Base-by-base conservation (phyloP, 2,329 filamentous ascomycete genomes). In the Calycina marina region DNA sequence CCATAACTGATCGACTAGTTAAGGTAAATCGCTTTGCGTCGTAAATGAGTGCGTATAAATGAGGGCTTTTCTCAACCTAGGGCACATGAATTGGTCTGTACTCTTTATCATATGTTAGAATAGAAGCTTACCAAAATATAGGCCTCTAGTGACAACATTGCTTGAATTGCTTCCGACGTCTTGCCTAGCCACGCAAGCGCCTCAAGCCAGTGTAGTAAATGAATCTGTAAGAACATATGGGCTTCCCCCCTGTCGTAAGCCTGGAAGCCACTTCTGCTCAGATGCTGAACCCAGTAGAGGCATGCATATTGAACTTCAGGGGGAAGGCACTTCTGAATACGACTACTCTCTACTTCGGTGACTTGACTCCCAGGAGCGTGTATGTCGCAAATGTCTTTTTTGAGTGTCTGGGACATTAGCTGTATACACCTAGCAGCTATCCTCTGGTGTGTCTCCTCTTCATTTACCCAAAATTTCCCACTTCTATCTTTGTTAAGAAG, bases 401-500 rank as follows among this genome's bases (percentile, higher is more conserved):
- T 45, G 11, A 57, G 44, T 22, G 40, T 37, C 5, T 17, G 17
- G 18, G 47, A 53, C 44, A 56, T 50, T 9, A 54, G 41, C 25
- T 37, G 28, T n/a, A 56, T 41, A 42, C 52, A 55, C 28, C 33
- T 28, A 32, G 26, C 17, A 10, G 45, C 45, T 18, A 58, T 40
- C 16, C 36, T 41, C 16, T 41, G 14, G 32, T 59, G 49, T 30
- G 41, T 43, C 8, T 32, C 30, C 35, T 40, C 47, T 39, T 54
- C 45, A 31, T 58, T 38, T 35, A 54, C 41, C 42, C 47, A 45
- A 40, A 57, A 51, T 28, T 32, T 18, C 32, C 18, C 35, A 31
- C 36, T 32, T 31, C 35, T n/a, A 24, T 35, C 34, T 32, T 39
- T 50, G 30, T 46, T 35, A 9, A 52, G 31, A 15, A 52, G 46